These are phyloP conservation scores for Rachicladosporium sp. DNA, from an alignment of 2,329 filamentous ascomycete species.

Conservation along the genomic window DNA sequence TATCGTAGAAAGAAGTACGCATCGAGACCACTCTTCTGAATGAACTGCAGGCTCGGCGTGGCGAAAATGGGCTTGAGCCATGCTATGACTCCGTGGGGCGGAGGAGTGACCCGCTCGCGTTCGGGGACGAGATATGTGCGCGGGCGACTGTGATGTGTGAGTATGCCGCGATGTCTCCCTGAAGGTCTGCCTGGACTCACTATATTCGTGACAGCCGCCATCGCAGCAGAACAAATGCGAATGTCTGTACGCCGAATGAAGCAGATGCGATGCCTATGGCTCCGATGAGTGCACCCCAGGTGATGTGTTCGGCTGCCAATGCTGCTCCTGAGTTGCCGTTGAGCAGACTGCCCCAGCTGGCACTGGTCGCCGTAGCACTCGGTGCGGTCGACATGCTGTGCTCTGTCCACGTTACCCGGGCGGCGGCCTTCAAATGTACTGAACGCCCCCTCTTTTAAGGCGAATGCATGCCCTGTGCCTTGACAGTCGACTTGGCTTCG, in stretches of 20 bases:
- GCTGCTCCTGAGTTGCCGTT: conserved; percentile 1
- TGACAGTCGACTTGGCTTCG: neutral
- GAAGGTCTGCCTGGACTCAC: neutral
- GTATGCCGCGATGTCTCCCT: neutral
- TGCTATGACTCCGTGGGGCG: conserved; percentile 45
- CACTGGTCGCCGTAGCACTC: too few relatives aligned
- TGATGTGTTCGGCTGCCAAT: conserved; percentile 32
- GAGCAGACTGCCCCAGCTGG: too few relatives aligned
- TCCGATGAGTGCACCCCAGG: conserved; percentile 20
- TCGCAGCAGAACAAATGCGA: conserved; percentile 64
- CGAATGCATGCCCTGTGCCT: neutral
- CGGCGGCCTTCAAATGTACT: too few relatives aligned
- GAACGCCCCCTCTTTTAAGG: too few relatives aligned
- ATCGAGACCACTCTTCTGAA: conserved; percentile 89
- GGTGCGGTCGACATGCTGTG: too few relatives aligned
- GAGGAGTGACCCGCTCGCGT: conserved; percentile 66
- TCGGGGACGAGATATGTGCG: conserved; percentile 80
- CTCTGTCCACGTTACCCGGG: too few relatives aligned
- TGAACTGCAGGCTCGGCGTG: conserved; percentile 67
- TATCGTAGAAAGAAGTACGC: conserved; percentile 97
- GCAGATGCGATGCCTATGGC: conserved; percentile 24
- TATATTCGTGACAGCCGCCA: conserved; percentile 74
- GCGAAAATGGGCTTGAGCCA: conserved; percentile 50
- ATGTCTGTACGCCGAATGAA: conserved; percentile 36
- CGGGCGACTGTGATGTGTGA: conserved; percentile 42